Evolutionary conservation across 169 alveolate genomes (phyloP).

Genomic region (Blepharisma undulans): DNA sequence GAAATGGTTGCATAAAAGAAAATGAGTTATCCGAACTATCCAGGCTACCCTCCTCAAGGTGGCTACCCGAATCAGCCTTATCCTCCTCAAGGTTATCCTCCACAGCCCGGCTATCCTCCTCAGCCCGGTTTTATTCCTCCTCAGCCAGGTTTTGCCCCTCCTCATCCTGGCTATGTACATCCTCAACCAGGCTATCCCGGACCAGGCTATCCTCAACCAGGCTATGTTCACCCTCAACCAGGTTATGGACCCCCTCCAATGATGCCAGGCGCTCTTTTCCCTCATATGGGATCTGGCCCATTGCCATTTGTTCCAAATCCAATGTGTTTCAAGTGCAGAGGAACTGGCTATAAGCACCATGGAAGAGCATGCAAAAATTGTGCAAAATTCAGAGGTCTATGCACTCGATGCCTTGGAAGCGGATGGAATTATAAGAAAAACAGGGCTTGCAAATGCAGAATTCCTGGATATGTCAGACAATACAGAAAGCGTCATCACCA

Average conservation of each 20-base stretch:
- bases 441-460: neutral
- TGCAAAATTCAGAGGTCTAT: neutral
- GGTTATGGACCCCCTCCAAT: neutral
- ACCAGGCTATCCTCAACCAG: neutral
- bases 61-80: neutral
- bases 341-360: constrained; percentile 11
- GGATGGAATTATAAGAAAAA: neutral
- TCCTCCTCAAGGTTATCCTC: neutral
- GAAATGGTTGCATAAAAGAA: neutral
- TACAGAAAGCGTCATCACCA: neutral
- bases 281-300: neutral
- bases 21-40: neutral
- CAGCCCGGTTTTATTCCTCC: neutral
- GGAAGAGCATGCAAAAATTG: constrained; percentile 28
- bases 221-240: neutral
- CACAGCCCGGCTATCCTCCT: neutral
- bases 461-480: neutral
- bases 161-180: neutral
- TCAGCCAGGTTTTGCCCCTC: neutral
- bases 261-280: neutral
- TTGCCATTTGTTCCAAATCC: neutral
- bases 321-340: constrained; percentile 13
- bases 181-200: no score
- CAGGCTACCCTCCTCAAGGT: neutral
- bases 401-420: neutral